These are phyloP conservation scores for Crucibulum laeve DNA, from an alignment of 768 basidiomycete species.

Conservation along the genomic window DNA sequence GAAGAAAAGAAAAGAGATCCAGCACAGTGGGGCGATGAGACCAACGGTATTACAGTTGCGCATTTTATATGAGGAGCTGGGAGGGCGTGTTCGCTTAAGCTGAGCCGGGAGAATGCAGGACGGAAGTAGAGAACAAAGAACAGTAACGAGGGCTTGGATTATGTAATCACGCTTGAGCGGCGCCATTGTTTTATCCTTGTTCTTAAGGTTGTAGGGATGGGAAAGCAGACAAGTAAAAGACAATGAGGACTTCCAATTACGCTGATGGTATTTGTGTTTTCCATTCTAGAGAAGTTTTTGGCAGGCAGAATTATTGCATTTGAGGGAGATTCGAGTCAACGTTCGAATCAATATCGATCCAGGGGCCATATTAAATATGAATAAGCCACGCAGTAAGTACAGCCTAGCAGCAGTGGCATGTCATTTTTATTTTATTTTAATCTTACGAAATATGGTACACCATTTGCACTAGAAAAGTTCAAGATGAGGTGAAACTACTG, in stretches of 20 bases:
- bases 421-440: no score
- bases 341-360: neutral
- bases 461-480: no score
- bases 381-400: no score
- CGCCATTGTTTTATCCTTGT: constrained; percentile 13
- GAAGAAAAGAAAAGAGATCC: constrained; percentile 3
- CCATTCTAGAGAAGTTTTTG: no score
- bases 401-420: no score
- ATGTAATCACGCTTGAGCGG: constrained; percentile 13
- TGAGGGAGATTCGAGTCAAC: neutral
- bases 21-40: neutral
- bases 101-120: constrained; percentile 5
- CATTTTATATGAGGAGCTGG: constrained; percentile 8
- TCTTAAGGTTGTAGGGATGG: neutral
- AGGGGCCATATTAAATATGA: no score
- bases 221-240: neutral
- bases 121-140: no score
- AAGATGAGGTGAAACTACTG: no score
- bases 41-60: neutral
- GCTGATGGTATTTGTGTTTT: neutral
- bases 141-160: constrained; percentile 7
- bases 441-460: no score
- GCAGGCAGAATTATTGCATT: no score
- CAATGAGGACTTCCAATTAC: neutral
- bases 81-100: neutral